phyloP scores from a whole-genome alignment of 129 eudicot genomes.

The Artemisia argyi region DNA sequence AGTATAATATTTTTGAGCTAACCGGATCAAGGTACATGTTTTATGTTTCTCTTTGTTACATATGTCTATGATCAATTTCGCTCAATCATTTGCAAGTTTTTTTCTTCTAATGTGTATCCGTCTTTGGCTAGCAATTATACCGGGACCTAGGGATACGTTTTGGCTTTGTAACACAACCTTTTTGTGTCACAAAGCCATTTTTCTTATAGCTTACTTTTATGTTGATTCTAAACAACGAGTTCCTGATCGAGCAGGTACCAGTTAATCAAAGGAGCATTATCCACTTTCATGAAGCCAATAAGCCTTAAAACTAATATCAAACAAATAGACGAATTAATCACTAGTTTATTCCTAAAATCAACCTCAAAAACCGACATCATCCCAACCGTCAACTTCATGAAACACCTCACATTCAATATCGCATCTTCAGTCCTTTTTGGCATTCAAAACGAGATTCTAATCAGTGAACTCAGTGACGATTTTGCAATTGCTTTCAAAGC shows the following conservation, averaged over 20 bases:
- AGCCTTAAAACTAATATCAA: slow-evolving; percentile 33
- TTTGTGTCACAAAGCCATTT: no score
- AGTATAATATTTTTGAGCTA: slow-evolving; percentile 34
- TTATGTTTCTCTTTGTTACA: background rate
- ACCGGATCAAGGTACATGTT: slow-evolving; percentile 27
- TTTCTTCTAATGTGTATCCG: no score
- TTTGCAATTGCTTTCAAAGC: slow-evolving; percentile 26
- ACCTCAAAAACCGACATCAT: slow-evolving; percentile 24
- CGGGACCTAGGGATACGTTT: no score
- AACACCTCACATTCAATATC: slow-evolving; percentile 19
- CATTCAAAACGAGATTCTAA: slow-evolving; percentile 17
- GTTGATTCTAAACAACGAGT: no score
- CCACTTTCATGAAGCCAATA: slow-evolving; percentile 34
- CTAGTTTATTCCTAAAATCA: slow-evolving; percentile 22
- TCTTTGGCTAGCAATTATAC: no score
- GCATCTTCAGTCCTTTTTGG: slow-evolving; percentile 23
- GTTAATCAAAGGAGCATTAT: slow-evolving; percentile 27
- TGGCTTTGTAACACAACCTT: no score
- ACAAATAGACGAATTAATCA: slow-evolving; percentile 30
- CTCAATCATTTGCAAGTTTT: no score
- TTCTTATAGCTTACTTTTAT: no score
- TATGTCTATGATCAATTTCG: background rate
- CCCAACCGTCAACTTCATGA: slow-evolving; percentile 26
- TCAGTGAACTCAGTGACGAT: slow-evolving; percentile 13
- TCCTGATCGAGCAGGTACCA: no score